A percentile compares a stretch with the other conserved stretches of the same genome.
These are phyloP conservation scores for Rhizoclosmatium sp. DNA, from an alignment of 192 early-diverging fungal species.

Conservation along the genomic window DNA sequence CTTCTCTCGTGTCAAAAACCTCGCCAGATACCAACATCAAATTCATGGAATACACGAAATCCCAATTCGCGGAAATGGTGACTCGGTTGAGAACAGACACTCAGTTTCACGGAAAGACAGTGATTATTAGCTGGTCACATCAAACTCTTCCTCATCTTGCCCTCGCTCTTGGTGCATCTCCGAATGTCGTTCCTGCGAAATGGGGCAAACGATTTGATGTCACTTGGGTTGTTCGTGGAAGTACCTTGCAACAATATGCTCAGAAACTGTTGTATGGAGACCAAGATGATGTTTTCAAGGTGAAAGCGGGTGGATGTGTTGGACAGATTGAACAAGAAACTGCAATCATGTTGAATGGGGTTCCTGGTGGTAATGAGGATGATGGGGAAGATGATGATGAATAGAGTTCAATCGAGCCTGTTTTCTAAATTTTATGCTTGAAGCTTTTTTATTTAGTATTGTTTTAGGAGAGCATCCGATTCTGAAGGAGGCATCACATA, in stretches of 20 bases:
- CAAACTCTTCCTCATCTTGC: constrained; percentile 54
- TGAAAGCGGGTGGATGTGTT: neutral
- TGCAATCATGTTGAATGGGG: neutral
- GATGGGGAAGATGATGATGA: neutral
- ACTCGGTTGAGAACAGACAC: constrained; percentile 1
- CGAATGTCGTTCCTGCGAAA: constrained; percentile 43
- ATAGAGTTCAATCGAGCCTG: neutral
- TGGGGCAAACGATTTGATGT: constrained; percentile 64
- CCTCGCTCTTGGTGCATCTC: constrained; percentile 42
- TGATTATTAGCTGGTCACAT: constrained; percentile 61
- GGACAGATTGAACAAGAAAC: neutral
- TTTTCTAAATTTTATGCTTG: too few relatives aligned
- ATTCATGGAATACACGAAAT: constrained; percentile 42
- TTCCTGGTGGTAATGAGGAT: neutral
- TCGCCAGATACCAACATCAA: neutral
- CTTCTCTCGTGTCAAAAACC: neutral
- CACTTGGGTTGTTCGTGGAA: constrained; percentile 49
- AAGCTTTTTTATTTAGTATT: too few relatives aligned
- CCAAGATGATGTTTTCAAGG: constrained; percentile 31
- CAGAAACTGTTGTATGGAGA: constrained; percentile 55
- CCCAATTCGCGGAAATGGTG: constrained; percentile 31
- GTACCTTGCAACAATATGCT: constrained; percentile 38
- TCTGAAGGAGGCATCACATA: too few relatives aligned
- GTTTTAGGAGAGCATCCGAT: too few relatives aligned
- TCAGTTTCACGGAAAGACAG: constrained; percentile 38